Base-by-base conservation (phyloP, 371 early-diverging fungal genomes). In the Actinomortierella ambigua region DNA sequence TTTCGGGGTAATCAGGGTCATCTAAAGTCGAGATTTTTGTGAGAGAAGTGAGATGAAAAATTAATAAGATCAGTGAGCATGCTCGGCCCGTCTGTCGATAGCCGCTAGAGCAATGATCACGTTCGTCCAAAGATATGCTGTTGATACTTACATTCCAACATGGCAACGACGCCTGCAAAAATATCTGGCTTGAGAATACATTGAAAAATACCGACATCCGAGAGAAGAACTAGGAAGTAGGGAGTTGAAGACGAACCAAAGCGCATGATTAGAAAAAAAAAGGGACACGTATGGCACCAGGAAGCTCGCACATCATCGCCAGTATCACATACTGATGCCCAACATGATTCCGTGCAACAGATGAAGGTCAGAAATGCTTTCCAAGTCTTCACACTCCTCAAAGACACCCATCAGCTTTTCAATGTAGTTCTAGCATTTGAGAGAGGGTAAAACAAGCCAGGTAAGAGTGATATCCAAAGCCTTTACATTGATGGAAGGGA, bases 311-410 rank as follows among this genome's bases (percentile, higher is more conserved):
- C 15, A 58, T 7, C 57, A 20, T 39, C 46, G 39, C 13, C 28
- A 53, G 14, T 22, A 23, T 53, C 3, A 69, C 90, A 67, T 82
- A 92, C 93, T 83, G 42, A 95, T 87, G 49, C 81, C 80, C 51
- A 85, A 82, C 75, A 90, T 83, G 40, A 94, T 91, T 17, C 77
- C 82, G 66, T 88, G 91, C 24, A 97, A 63, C 8, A 69, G 56
- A 61, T 89, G 87, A 50, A 95, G 67, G 53, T 93, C 94, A 3
- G 88, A 80, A 4, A 77, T 77, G 18, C 82, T 86, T 27, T 95
- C 94, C 75, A 93, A 59, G 66, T 96, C 95, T 69, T 96, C 97
- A 50, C 89, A 89, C 2, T 83, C 79, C 54, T 92, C 90, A 63
- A 95, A 82, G 5, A 95, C 53, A 1, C 84, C 85, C 8, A 86